Evolutionary conservation across 768 basidiomycete genomes (phyloP).

Genomic region (Exsudoporus frostii): DNA sequence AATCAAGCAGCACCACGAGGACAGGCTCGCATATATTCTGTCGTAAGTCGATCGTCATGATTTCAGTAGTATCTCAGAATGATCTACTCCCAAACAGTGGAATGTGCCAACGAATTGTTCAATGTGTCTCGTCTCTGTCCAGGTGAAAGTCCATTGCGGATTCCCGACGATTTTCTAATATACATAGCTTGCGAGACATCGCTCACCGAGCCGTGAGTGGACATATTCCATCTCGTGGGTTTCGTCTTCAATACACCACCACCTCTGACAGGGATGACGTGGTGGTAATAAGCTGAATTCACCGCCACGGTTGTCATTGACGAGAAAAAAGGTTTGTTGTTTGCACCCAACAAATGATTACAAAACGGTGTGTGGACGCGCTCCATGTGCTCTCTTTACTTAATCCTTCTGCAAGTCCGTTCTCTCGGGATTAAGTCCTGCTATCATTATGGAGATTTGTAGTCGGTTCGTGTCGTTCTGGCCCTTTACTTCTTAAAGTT

Average conservation of each 20-base stretch:
- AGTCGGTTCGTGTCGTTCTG: slow-evolving; percentile 49
- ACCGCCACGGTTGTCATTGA: not conserved
- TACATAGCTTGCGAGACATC: slow-evolving; percentile 75
- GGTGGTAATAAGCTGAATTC: slow-evolving; percentile 40
- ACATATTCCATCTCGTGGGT: not conserved
- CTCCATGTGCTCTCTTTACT: not conserved
- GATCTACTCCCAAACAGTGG: slow-evolving; percentile 43
- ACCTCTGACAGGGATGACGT: slow-evolving; percentile 45
- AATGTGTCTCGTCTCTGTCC: slow-evolving; percentile 76
- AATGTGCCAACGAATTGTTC: slow-evolving; percentile 84
- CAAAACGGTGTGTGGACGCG: slow-evolving; percentile 67
- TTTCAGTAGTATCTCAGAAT: not conserved
- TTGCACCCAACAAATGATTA: slow-evolving; percentile 87
- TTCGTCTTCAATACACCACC: not conserved
- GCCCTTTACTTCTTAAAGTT: not conserved
- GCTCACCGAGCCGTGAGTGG: slow-evolving; percentile 69
- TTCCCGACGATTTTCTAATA: slow-evolving; percentile 1
- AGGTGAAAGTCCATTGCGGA: slow-evolving; percentile 38
- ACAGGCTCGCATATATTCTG: slow-evolving; percentile 88
- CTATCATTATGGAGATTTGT: slow-evolving; percentile 77
- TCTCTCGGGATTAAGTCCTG: slow-evolving; percentile 74
- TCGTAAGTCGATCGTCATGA: slow-evolving; percentile 37
- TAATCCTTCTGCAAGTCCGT: slow-evolving; percentile 56
- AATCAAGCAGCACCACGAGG: not conserved
- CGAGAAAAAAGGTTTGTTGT: slow-evolving; percentile 60